These are phyloP conservation scores for Earliella scabrosa DNA, from an alignment of 1,284 basidiomycete genomes.

Conservation along the genomic window DNA sequence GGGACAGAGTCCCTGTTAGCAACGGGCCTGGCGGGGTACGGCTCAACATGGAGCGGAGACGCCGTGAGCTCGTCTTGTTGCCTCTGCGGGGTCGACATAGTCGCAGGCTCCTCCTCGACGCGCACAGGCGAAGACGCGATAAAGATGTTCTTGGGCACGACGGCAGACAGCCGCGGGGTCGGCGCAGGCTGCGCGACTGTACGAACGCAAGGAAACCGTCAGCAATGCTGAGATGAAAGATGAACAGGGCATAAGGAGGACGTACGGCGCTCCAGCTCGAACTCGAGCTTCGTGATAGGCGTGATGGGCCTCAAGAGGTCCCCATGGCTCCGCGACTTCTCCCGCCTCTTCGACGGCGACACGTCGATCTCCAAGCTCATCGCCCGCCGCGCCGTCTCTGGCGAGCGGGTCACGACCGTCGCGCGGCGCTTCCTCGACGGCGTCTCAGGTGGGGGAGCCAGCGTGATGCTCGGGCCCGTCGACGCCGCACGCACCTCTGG, in stretches of 20 bases:
- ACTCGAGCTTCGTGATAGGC: conserved; percentile 62
- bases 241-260: conserved; percentile 15
- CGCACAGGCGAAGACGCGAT: conserved; percentile 46
- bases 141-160: conserved; percentile 70
- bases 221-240: background rate
- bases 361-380: conserved; percentile 40
- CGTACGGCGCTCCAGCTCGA: conserved; percentile 63
- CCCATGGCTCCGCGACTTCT: conserved; percentile 67
- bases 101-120: conserved; percentile 10
- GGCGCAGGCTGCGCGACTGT: conserved; percentile 43
- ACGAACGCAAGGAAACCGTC: background rate
- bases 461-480: background rate
- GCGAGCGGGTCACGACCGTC: conserved; percentile 67
- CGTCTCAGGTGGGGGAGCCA: conserved; percentile 24
- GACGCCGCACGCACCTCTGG: background rate
- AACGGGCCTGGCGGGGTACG: conserved; percentile 53
- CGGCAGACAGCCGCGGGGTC: conserved; percentile 58
- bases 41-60: conserved; percentile 64
- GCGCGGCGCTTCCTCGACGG: conserved; percentile 56
- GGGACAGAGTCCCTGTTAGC: conserved; percentile 38
- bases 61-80: conserved; percentile 52
- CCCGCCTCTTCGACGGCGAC: conserved; percentile 65
- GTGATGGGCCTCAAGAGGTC: conserved; percentile 69
- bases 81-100: conserved; percentile 10
- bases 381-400: conserved; percentile 40